Conservation (phyloP, 1,284 basidiomycete species). For the Cutaneotrichosporon mucoides region DNA sequence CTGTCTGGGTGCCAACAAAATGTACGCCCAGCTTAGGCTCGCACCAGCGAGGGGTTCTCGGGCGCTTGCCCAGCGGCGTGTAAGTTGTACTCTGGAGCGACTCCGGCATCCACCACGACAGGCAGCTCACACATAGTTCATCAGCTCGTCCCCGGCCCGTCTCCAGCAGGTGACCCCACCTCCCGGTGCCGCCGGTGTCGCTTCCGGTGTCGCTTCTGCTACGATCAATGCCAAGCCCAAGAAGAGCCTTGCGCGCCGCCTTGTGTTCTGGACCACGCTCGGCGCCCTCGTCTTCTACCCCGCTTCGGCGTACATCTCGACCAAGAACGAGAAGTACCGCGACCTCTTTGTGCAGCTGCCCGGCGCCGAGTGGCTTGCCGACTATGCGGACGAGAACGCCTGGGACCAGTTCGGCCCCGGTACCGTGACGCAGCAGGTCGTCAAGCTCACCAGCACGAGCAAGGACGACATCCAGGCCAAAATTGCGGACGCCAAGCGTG, state of each 20-base stretch:
- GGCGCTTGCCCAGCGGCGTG: conserved; percentile 32
- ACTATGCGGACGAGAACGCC: conserved; percentile 70
- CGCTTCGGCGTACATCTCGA: conserved; percentile 48
- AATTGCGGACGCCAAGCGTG: conserved; percentile 24
- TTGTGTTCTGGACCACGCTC: conserved; percentile 49
- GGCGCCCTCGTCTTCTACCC: conserved; percentile 51
- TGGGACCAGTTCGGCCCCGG: conserved; percentile 60
- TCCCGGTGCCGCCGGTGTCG: conserved; percentile 23
- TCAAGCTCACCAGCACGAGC: conserved; percentile 48
- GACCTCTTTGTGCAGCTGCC: conserved; percentile 56
- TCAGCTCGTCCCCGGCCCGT: conserved; percentile 25
- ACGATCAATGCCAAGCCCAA: conserved; percentile 20
- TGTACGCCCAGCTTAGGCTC: conserved; percentile 36
- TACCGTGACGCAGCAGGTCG: conserved; percentile 59
- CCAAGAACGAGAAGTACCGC: conserved; percentile 50
- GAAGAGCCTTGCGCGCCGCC: conserved; percentile 35
- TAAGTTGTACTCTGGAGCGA: conserved; percentile 20
- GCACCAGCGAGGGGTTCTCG: conserved; percentile 28
- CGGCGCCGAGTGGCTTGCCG: conserved; percentile 65
- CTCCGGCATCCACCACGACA: not conserved
- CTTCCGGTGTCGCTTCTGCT: not conserved
- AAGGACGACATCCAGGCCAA: conserved; percentile 46
- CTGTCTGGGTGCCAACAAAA: conserved; percentile 15
- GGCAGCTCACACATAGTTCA: conserved; percentile 18
- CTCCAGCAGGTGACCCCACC: conserved; percentile 22